These are phyloP conservation scores for Nitzschia palea DNA, from an alignment of 108 stramenopile species.

Conservation along the genomic window DNA sequence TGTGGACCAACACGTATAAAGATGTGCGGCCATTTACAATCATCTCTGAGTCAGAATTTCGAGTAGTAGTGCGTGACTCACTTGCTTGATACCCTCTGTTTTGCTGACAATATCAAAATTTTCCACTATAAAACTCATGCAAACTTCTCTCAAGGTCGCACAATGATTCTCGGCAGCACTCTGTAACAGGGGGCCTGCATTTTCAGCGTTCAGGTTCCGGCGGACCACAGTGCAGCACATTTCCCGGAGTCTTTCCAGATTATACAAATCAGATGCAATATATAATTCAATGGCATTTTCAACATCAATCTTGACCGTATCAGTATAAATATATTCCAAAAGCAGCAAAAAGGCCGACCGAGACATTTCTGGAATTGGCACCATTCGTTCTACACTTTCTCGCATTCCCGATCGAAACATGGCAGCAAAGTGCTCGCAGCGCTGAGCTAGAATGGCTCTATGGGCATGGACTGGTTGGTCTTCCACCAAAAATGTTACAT, in stretches of 20 bases:
- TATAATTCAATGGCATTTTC: conserved; percentile 92
- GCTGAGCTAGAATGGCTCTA: conserved; percentile 81
- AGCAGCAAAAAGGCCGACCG: conserved; percentile 85
- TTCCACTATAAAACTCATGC: conserved; percentile 88
- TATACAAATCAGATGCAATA: conserved; percentile 91
- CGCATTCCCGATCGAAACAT: conserved; percentile 96
- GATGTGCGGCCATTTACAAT: no score
- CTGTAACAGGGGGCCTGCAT: conserved; percentile 87
- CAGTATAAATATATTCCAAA: conserved; percentile 94
- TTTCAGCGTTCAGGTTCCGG: conserved; percentile 85
- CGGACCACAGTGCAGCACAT: conserved; percentile 93
- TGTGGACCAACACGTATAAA: no score
- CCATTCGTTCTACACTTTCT: conserved; percentile 66
- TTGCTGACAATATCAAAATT: conserved; percentile 96
- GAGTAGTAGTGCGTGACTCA: conserved; percentile 87
- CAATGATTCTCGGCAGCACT: conserved; percentile 91
- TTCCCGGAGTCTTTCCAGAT: conserved; percentile 87
- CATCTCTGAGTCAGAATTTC: conserved; percentile 84
- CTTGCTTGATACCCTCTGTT: conserved; percentile 91
- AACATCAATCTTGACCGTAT: conserved; percentile 84
- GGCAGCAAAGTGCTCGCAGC: conserved; percentile 95
- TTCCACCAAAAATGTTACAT: conserved; percentile 93
- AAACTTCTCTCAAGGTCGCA: conserved; percentile 82
- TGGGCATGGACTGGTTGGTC: conserved; percentile 87
- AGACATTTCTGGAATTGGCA: conserved; percentile 71